phyloP scores from a whole-genome alignment of 1,284 basidiomycete species.

The Somion occarium region DNA sequence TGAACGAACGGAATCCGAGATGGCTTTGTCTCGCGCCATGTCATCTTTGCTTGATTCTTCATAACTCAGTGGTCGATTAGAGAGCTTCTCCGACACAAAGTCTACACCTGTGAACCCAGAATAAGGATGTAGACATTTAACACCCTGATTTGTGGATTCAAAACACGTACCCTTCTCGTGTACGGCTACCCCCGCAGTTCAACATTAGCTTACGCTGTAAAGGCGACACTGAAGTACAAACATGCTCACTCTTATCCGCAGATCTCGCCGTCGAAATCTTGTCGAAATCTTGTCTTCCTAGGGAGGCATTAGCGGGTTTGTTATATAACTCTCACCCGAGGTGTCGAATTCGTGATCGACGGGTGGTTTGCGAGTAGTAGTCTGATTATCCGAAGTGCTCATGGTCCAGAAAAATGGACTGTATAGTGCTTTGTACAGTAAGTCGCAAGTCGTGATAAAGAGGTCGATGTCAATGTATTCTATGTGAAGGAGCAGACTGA shows the following conservation, averaged over 20 bases:
- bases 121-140: not conserved
- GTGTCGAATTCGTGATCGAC: not conserved
- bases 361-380: not conserved
- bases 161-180: not conserved
- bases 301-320: not conserved
- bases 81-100: not conserved
- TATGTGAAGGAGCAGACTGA: too few species aligned
- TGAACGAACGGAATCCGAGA: slow-evolving; percentile 2
- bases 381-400: too few species aligned
- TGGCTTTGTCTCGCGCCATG: slow-evolving; percentile 1
- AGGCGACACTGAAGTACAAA: too few species aligned
- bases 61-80: not conserved
- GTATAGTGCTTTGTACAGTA: too few species aligned
- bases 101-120: not conserved
- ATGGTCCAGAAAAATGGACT: too few species aligned
- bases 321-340: not conserved
- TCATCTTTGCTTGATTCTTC: not conserved
- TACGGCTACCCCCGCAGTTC: too few species aligned
- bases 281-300: not conserved
- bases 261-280: too few species aligned
- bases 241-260: too few species aligned
- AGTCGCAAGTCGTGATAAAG: too few species aligned
- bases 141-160: not conserved
- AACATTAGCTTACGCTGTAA: too few species aligned
- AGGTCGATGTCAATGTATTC: too few species aligned